phyloP scores from a whole-genome alignment of 768 basidiomycete species.

The Lactarius pseudohatsudake region DNA sequence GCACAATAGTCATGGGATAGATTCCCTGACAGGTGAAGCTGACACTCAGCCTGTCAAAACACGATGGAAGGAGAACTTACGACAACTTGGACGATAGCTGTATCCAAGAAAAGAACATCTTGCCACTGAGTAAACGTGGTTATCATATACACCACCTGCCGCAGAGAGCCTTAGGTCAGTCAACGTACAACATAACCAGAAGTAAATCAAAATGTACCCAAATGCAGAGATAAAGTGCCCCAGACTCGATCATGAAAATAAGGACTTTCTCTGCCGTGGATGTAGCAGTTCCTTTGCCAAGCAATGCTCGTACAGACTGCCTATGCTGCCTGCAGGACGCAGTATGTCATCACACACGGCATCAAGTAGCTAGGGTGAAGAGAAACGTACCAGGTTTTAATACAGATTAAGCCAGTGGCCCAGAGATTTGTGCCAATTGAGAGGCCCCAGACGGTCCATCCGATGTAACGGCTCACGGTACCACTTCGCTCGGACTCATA shows the following conservation, averaged over 20 bases:
- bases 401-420: constrained; percentile 21
- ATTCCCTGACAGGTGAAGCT: constrained; percentile 8
- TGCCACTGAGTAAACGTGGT: neutral
- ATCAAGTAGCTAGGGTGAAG: neutral
- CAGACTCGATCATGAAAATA: constrained; percentile 17
- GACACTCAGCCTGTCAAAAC: neutral
- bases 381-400: constrained; percentile 13
- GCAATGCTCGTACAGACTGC: neutral
- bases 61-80: constrained; percentile 5
- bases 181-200: neutral
- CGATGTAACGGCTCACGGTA: neutral
- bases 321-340: constrained; percentile 10
- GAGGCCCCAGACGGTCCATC: neutral
- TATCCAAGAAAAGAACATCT: neutral
- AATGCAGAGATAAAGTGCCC: constrained; percentile 9
- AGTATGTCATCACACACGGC: neutral
- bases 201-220: constrained; percentile 2
- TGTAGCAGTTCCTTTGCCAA: neutral
- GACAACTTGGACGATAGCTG: constrained; percentile 10
- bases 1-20: constrained; percentile 14
- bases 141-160: neutral
- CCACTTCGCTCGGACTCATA: neutral
- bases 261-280: constrained; percentile 8
- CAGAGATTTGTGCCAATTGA: constrained; percentile 18
- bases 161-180: neutral